Conservation (phyloP, 306 rosid species). For the Acacia acuminata region DNA sequence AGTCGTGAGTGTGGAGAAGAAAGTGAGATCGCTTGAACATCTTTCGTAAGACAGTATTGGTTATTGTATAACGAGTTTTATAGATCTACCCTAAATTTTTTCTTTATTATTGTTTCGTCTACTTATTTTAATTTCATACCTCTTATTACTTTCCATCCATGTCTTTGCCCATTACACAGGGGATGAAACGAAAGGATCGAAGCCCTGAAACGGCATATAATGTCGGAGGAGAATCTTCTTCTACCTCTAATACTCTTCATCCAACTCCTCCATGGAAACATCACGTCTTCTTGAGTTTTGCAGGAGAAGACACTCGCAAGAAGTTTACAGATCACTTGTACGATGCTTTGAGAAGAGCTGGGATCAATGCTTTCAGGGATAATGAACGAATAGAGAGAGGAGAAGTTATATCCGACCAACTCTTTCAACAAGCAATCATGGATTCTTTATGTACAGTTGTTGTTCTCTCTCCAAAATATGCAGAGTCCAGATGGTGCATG, state of each 20-base stretch:
- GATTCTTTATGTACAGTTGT: neutral
- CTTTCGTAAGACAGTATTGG: too few relatives aligned
- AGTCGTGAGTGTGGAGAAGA: neutral
- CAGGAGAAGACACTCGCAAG: neutral
- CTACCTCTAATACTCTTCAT: neutral
- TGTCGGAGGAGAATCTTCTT: neutral
- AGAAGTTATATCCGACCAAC: neutral
- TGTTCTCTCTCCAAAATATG: neutral
- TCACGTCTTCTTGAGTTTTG: neutral
- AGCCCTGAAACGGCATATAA: neutral
- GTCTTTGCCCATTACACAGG: neutral
- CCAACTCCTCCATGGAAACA: neutral
- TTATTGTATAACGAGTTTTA: neutral
- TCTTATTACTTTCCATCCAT: neutral
- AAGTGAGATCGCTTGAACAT: neutral
- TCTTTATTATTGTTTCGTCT: too few relatives aligned
- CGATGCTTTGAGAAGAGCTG: neutral
- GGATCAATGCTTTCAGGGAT: neutral
- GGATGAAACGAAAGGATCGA: neutral
- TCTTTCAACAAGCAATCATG: neutral
- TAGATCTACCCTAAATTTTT: neutral
- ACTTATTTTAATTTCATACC: neutral
- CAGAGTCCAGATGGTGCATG: neutral
- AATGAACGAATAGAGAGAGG: neutral
- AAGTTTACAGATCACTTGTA: neutral